Percentiles rank a stretch among this genome's conserved stretches.
phyloP scores from a whole-genome alignment of 202 grass and related monocot genomes.

The Bolboschoenoplectus hybrid region DNA sequence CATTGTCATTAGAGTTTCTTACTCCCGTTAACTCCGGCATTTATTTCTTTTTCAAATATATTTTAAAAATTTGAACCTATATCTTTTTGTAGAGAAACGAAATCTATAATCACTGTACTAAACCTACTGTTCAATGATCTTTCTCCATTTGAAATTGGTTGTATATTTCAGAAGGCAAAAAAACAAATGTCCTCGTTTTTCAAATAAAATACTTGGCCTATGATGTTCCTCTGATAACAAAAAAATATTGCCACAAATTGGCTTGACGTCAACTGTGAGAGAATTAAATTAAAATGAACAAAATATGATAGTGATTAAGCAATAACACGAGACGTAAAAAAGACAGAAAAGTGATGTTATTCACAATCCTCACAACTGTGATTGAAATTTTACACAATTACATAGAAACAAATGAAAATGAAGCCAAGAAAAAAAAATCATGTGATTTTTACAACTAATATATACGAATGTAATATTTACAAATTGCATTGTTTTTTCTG shows the following conservation, averaged over 20 bases:
- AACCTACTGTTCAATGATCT: too few species aligned
- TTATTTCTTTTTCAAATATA: too few species aligned
- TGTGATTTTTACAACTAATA: background rate
- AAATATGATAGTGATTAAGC: background rate
- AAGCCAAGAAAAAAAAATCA: slow-evolving; percentile 5
- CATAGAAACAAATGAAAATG: background rate
- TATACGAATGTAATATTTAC: slow-evolving; percentile 11
- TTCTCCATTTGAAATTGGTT: too few species aligned
- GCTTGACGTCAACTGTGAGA: background rate
- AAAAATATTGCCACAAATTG: background rate
- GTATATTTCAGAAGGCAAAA: too few species aligned
- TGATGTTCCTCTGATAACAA: background rate
- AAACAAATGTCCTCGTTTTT: too few species aligned
- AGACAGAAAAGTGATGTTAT: background rate
- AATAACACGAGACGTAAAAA: background rate
- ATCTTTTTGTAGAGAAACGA: too few species aligned
- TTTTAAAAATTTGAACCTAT: too few species aligned
- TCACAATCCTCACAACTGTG: slow-evolving; percentile 9
- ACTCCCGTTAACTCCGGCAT: too few species aligned
- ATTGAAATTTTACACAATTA: slow-evolving; percentile 22
- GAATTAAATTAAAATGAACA: background rate
- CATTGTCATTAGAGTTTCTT: too few species aligned
- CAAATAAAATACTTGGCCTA: background rate
- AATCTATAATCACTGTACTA: too few species aligned
- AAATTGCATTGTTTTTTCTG: background rate